Conservation (phyloP, 2,329 filamentous ascomycete genomes). For the Arthroderma sp. region DNA sequence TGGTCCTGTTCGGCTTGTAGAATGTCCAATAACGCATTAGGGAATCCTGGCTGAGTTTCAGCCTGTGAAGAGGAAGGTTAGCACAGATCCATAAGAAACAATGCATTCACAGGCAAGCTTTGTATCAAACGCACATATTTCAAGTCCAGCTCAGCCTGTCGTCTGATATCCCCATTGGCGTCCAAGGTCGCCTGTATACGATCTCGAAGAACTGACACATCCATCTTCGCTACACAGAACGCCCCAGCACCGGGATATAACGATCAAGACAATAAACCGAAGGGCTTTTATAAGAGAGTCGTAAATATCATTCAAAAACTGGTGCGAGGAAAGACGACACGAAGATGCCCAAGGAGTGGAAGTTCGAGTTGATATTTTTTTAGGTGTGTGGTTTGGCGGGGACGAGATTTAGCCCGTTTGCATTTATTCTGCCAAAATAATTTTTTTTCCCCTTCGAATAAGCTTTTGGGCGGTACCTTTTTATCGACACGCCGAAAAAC, state of each 20-base stretch:
- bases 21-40: constrained; percentile 80
- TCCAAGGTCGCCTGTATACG: constrained; percentile 53
- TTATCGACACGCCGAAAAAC: neutral
- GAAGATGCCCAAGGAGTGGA: too few relatives aligned
- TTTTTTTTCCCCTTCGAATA: too few relatives aligned
- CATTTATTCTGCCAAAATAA: too few relatives aligned
- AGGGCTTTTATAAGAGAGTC: too few relatives aligned
- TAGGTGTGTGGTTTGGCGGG: constrained; percentile 2
- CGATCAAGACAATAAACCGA: too few relatives aligned
- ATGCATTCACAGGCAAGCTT: neutral
- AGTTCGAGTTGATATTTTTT: neutral
- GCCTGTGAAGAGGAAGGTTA: constrained; percentile 42
- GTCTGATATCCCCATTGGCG: constrained; percentile 47
- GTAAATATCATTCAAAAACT: neutral
- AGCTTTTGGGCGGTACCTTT: constrained; percentile 4
- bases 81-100: constrained; percentile 2
- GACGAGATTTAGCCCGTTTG: neutral
- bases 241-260: constrained; percentile 1
- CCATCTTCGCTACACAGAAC: constrained; percentile 36
- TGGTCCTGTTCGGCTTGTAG: constrained; percentile 77
- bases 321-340: neutral
- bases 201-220: constrained; percentile 47
- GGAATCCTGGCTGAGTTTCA: constrained; percentile 80
- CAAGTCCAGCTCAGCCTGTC: constrained; percentile 51
- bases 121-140: constrained; percentile 42